A percentile compares a stretch with the other conserved stretches of the same genome.
phyloP scores from a whole-genome alignment of 1,284 basidiomycete genomes.

The Pseudozyma thailandica region DNA sequence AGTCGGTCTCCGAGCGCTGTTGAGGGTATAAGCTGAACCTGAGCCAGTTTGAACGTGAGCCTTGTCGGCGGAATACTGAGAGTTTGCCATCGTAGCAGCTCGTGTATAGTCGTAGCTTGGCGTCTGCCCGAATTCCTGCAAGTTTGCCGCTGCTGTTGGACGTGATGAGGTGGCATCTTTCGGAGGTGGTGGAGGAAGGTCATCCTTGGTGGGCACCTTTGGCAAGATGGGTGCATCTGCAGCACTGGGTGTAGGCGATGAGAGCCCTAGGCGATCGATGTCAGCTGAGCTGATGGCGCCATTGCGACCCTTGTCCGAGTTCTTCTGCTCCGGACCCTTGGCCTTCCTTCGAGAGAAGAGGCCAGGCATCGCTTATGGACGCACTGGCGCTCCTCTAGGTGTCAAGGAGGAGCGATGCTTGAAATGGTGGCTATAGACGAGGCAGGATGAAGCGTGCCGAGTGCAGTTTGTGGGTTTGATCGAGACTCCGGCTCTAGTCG shows the following conservation, averaged over 20 bases:
- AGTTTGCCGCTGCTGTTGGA: conserved; percentile 5
- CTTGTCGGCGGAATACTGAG: not conserved
- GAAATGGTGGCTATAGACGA: not conserved
- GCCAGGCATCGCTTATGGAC: conserved; percentile 29
- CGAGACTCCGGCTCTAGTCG: too few relatives aligned
- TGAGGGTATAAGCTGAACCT: conserved; percentile 4
- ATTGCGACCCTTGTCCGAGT: conserved; percentile 7
- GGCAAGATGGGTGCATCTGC: conserved; percentile 40
- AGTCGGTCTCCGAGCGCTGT: conserved; percentile 9
- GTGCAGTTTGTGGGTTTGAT: not conserved
- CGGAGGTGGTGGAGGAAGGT: conserved; percentile 24
- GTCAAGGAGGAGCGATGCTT: not conserved
- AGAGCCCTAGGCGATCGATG: conserved; percentile 30
- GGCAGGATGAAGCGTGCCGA: not conserved
- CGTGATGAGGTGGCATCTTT: not conserved
- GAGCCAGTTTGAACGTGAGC: conserved; percentile 4
- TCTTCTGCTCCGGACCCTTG: conserved; percentile 7
- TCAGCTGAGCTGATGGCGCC: conserved; percentile 41
- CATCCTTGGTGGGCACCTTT: conserved; percentile 40
- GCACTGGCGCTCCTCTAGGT: conserved; percentile 4
- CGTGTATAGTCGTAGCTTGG: not conserved
- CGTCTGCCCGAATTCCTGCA: conserved; percentile 33
- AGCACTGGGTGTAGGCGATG: conserved; percentile 41
- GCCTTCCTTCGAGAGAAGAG: conserved; percentile 38
- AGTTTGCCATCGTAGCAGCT: conserved; percentile 15